Conservation (phyloP, 139 green algal species). For the Chlamydomonas applanata region DNA sequence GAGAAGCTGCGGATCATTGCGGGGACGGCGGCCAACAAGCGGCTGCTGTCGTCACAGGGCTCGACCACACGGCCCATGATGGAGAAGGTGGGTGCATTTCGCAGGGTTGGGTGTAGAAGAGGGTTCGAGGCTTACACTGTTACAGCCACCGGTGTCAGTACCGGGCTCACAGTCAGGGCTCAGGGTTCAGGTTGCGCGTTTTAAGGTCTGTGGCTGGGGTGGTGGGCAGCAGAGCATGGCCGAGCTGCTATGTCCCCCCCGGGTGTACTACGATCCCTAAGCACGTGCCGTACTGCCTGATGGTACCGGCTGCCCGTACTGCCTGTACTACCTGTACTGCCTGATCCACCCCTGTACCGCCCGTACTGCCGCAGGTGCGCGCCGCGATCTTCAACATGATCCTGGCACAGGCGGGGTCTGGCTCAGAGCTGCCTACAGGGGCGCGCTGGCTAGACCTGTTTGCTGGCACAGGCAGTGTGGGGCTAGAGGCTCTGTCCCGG, state of each 20-base stretch:
- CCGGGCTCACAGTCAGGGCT: no score
- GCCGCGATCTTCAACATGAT: conserved; percentile 83
- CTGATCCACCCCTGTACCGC: no score
- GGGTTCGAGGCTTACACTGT: no score
- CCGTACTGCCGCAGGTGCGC: conserved; percentile 62
- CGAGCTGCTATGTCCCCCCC: no score
- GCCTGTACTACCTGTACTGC: no score
- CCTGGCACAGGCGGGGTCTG: conserved; percentile 37
- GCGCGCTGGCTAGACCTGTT: conserved; percentile 83
- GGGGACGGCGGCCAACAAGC: conserved; percentile 48
- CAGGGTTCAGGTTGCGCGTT: no score
- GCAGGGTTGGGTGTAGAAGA: no score
- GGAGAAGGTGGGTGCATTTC: conserved; percentile 56
- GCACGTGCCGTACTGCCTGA: no score
- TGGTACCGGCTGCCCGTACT: no score
- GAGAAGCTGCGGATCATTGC: conserved; percentile 58
- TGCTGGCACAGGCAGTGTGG: conserved; percentile 72
- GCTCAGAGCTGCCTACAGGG: conserved; percentile 32
- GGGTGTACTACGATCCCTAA: no score
- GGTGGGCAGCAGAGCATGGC: background rate
- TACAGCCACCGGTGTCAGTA: no score
- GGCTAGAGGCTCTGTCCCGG: conserved; percentile 63
- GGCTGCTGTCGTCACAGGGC: conserved; percentile 32
- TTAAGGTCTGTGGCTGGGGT: no score
- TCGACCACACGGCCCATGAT: conserved; percentile 83